These are phyloP conservation scores for Nepenthes gracilis DNA, from an alignment of 148 eudicot genomes.

Conservation along the genomic window DNA sequence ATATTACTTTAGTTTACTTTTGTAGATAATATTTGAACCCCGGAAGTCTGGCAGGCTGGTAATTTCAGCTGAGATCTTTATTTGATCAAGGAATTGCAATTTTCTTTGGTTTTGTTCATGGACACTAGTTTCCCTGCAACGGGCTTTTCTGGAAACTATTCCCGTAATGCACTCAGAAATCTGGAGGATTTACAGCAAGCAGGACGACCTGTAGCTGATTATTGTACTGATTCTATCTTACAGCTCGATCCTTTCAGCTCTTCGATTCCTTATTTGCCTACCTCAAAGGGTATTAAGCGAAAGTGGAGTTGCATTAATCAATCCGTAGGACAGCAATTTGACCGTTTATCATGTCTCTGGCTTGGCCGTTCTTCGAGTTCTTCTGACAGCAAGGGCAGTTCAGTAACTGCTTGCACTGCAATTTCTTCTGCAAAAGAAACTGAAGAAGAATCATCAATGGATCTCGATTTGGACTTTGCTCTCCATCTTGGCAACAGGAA, in stretches of 20 bases:
- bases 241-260: slow-evolving; percentile 45
- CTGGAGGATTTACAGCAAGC: slow-evolving; percentile 33
- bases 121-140: slow-evolving; percentile 35
- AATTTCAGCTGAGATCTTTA: slow-evolving; percentile 35
- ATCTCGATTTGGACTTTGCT: slow-evolving; percentile 70
- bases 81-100: slow-evolving; percentile 14
- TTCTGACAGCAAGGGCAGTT: slow-evolving; percentile 87
- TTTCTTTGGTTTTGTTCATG: slow-evolving; percentile 36
- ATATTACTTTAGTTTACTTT: slow-evolving; percentile 40
- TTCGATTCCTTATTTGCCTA: slow-evolving; percentile 5
- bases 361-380: slow-evolving; percentile 75
- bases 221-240: slow-evolving; percentile 41
- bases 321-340: slow-evolving; percentile 15
- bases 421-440: slow-evolving; percentile 80
- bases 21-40: slow-evolving; percentile 34
- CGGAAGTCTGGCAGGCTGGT: slow-evolving; percentile 72
- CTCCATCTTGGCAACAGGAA: slow-evolving; percentile 73
- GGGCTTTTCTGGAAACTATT: slow-evolving; percentile 29
- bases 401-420: slow-evolving; percentile 66
- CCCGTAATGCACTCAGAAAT: slow-evolving; percentile 31
- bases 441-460: slow-evolving; percentile 78
- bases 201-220: slow-evolving; percentile 13
- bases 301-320: slow-evolving; percentile 39
- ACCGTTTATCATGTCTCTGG: slow-evolving; percentile 35
- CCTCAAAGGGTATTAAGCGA: slow-evolving; percentile 54